phyloP scores from a whole-genome alignment of 2,329 filamentous ascomycete species.

The Mycocentrospora acerina region DNA sequence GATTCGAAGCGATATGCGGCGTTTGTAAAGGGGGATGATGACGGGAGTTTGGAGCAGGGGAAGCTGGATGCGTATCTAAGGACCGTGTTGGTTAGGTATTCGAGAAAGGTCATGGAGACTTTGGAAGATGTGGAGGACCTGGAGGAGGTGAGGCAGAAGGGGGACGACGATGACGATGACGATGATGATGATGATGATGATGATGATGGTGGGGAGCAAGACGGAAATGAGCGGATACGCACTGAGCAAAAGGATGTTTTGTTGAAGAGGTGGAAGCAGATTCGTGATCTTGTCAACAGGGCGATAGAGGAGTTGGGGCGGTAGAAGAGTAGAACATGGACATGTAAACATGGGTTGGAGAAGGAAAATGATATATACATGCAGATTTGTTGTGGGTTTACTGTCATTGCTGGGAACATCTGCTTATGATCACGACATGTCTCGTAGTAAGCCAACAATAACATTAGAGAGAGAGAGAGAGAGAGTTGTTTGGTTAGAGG shows the following conservation, averaged over 20 bases:
- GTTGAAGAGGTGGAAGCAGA: slow-evolving; percentile 43
- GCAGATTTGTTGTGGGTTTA: no score
- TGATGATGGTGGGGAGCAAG: not conserved
- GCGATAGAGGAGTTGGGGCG: slow-evolving; percentile 12
- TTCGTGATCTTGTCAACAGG: slow-evolving; percentile 24
- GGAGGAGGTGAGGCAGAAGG: slow-evolving; percentile 12
- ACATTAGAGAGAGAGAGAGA: no score
- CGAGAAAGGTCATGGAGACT: slow-evolving; percentile 27
- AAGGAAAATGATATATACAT: no score
- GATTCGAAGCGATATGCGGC: slow-evolving; percentile 31
- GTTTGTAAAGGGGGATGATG: slow-evolving; percentile 35
- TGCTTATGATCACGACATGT: no score
- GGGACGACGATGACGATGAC: not conserved
- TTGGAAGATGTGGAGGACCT: slow-evolving; percentile 29
- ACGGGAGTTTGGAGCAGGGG: slow-evolving; percentile 38
- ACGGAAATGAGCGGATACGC: not conserved
- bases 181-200: not conserved
- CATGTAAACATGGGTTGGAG: no score
- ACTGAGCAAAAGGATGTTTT: slow-evolving; percentile 26
- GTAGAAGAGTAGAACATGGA: no score
- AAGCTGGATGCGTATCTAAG: slow-evolving; percentile 43
- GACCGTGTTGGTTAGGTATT: slow-evolving; percentile 30
- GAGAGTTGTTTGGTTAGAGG: no score
- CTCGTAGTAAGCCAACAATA: no score
- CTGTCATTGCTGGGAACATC: no score